These are phyloP conservation scores for Amaranthus cruentus DNA, from an alignment of 148 eudicot species.

Conservation along the genomic window DNA sequence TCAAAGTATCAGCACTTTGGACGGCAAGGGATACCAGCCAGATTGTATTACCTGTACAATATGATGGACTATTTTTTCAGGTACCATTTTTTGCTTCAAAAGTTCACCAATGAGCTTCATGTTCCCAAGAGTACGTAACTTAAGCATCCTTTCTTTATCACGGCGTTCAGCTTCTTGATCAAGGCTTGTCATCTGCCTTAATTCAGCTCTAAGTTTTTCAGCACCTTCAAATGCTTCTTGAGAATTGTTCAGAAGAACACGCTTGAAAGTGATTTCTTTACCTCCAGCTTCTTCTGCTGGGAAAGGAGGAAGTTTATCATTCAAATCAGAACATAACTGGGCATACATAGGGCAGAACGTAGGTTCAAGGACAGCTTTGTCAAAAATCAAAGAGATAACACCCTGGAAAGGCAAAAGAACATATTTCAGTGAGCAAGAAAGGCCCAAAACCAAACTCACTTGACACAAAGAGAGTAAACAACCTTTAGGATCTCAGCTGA, in stretches of 20 bases:
- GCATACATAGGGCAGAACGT: conserved; percentile 97
- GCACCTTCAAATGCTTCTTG: conserved; percentile 99
- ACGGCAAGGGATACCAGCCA: not conserved
- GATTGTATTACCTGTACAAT: conserved; percentile 62
- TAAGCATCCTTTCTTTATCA: conserved; percentile 79
- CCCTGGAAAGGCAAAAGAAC: conserved; percentile 43
- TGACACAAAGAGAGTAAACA: not conserved
- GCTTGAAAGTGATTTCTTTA: conserved; percentile 79
- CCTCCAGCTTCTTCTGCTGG: conserved; percentile 87
- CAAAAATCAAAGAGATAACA: conserved; percentile 87
- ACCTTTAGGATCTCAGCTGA: conserved; percentile 90
- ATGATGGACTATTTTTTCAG: conserved; percentile 92
- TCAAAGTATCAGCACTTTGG: not conserved
- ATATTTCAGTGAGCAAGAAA: conserved; percentile 12
- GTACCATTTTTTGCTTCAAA: conserved; percentile 95
- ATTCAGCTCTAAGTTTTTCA: conserved; percentile 68
- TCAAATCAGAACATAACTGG: conserved; percentile 75
- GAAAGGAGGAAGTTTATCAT: conserved; percentile 69
- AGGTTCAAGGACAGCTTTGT: conserved; percentile 96
- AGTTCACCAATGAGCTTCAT: conserved; percentile 98
- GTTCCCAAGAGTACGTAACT: conserved; percentile 93
- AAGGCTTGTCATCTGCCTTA: conserved; percentile 70
- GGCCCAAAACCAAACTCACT: not conserved
- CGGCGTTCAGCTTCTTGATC: conserved; percentile 83
- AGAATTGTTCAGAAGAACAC: conserved; percentile 77